Percentiles rank a stretch among this genome's conserved stretches.
These are phyloP conservation scores for Asterophora lycoperdoides DNA, from an alignment of 768 basidiomycete genomes.

Conservation along the genomic window DNA sequence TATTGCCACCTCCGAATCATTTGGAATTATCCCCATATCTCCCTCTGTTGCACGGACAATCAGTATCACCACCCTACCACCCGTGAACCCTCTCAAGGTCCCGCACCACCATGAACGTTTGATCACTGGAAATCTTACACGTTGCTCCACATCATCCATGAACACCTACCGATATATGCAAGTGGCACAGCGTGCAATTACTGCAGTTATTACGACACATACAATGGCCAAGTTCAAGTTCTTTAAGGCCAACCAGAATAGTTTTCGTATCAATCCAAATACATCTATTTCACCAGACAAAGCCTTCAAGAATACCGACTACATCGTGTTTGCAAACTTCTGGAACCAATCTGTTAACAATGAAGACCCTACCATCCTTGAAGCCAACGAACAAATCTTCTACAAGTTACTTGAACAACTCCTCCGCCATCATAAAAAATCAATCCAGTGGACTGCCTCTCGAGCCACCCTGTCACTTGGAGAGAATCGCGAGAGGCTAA, in stretches of 20 bases:
- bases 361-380: no score
- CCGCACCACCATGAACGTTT: background rate
- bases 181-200: background rate
- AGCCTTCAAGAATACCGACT: background rate
- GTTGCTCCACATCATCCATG: background rate
- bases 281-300: no score
- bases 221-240: background rate
- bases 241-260: background rate
- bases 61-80: background rate
- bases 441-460: no score
- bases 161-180: background rate
- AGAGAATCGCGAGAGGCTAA: no score
- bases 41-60: background rate
- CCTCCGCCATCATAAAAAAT: background rate
- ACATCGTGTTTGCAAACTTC: background rate
- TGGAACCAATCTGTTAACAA: background rate
- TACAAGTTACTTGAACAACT: background rate
- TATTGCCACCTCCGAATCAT: background rate
- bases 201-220: constrained; percentile 1
- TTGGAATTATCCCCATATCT: background rate
- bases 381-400: background rate
- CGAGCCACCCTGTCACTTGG: no score
- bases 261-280: background rate
- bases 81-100: no score
- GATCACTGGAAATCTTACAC: background rate